Base-by-base conservation (phyloP, 768 basidiomycete species). In the Collybia mongolica region DNA sequence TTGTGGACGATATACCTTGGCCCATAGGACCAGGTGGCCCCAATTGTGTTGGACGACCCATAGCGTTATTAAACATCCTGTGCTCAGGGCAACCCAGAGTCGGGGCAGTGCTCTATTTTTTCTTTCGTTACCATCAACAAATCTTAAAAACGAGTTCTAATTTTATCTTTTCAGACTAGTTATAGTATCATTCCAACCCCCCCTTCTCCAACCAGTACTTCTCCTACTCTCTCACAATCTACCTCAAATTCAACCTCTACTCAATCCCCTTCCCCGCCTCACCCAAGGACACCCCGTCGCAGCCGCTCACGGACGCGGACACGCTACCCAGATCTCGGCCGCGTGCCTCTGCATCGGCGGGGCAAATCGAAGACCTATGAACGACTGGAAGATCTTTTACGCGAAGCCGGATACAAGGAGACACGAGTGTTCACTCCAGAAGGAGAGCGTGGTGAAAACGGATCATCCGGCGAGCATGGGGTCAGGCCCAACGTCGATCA, bases 321-420 rank as follows among this genome's bases (percentile, higher is more conserved):
- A 22, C 79, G 77, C 15, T 88, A 88, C 60, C 82, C 82, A 1
- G 75, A 79, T 38, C 79, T 88, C 6, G 78, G 81, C 3, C 81
- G 85, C 23, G 84, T 89, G 5, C 90, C 88, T 0, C 70, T 91
- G 12, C 89, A 91, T 62, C 77, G 87, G 19, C 74, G 90, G 48
- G 90, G 90, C 1, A 91, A 81, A 17, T 90, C 90, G 2, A 81
- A 80, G 54, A 89, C 82, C 3, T 93, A 92, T 55, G 92, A 94
- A 57, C 77, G 82, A 5, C 76, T 96, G 17, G 93, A 93, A 56
- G 90, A 94, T 68, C 74, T 97, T 15, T 75, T 97, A 22, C 75
- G 82, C 44, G 88, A 93, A 64, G 91, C 91, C 1, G 93, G 93
- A 1, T 95, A 94, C 74, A 93, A 92, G 65, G 93, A 96, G 62